These are phyloP conservation scores for Mangifera indica DNA, from an alignment of 345 rosid species.

Conservation along the genomic window DNA sequence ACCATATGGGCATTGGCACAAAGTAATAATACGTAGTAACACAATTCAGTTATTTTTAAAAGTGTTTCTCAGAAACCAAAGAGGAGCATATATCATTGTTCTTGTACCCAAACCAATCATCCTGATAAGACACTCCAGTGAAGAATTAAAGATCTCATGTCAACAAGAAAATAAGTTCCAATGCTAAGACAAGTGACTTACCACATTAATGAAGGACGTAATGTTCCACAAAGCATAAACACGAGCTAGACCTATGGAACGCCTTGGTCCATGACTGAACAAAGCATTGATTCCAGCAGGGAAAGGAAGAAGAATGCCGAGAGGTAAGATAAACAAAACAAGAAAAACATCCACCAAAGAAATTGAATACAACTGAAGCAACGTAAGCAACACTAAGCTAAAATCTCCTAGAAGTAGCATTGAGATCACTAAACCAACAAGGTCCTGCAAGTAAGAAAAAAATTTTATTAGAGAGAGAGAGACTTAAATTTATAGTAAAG, in stretches of 20 bases:
- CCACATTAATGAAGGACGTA: conserved; percentile 84
- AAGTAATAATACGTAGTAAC: background rate
- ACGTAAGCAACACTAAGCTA: conserved; percentile 95
- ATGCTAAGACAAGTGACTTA: conserved; percentile 40
- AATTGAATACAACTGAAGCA: conserved; percentile 94
- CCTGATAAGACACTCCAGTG: background rate
- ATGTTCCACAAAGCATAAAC: conserved; percentile 92
- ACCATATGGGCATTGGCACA: background rate
- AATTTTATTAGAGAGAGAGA: background rate
- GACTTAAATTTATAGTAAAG: conserved; percentile 9
- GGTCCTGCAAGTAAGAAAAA: conserved; percentile 64
- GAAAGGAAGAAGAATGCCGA: conserved; percentile 92
- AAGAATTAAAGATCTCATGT: background rate
- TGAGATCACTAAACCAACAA: conserved; percentile 97
- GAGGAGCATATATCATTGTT: background rate
- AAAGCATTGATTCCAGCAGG: conserved; percentile 99
- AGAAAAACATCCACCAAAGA: conserved; percentile 82
- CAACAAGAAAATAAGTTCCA: background rate
- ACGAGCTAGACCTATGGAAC: conserved; percentile 95
- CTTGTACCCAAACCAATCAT: background rate
- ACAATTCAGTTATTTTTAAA: background rate
- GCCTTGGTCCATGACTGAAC: conserved; percentile 97
- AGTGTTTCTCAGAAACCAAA: background rate
- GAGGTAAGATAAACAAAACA: conserved; percentile 83
- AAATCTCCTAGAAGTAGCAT: conserved; percentile 96